phyloP scores from a whole-genome alignment of 352 stramenopile genomes.

The Globisporangium cederbergense region DNA sequence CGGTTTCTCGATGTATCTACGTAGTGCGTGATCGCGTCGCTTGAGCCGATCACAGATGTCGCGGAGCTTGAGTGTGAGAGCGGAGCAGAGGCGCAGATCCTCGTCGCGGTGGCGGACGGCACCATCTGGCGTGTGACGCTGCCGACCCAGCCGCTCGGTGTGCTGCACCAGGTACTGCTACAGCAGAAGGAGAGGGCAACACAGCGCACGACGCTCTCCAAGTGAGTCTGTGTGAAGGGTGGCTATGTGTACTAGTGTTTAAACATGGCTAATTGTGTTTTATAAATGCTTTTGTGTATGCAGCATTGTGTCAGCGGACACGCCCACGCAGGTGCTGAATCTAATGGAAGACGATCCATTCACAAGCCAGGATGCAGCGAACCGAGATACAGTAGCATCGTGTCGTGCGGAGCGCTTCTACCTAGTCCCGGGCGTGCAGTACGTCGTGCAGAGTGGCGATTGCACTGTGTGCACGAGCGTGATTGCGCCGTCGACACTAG shows the following conservation, averaged over 20 bases:
- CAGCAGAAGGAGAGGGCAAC: not conserved
- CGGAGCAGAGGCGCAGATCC: slow-evolving; percentile 14
- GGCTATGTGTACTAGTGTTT: not conserved
- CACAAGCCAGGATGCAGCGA: not conserved
- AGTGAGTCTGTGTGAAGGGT: not conserved
- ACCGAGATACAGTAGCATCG: too few species aligned
- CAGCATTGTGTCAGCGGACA: slow-evolving; percentile 10
- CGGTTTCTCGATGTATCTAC: not conserved
- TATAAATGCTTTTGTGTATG: not conserved
- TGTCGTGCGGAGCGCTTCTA: slow-evolving; percentile 20
- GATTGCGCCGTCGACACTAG: slow-evolving; percentile 48
- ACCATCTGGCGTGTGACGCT: slow-evolving; percentile 51
- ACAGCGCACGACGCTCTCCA: slow-evolving; percentile 4
- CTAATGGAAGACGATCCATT: slow-evolving; percentile 6
- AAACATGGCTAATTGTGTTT: not conserved
- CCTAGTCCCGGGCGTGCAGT: slow-evolving; percentile 41
- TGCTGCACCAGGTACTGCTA: slow-evolving; percentile 14
- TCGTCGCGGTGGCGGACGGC: slow-evolving; percentile 38
- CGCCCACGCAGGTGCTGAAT: slow-evolving; percentile 9
- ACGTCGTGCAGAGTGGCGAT: slow-evolving; percentile 22
- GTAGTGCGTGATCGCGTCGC: slow-evolving; percentile 43
- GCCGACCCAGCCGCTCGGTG: slow-evolving; percentile 8
- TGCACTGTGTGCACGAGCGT: slow-evolving; percentile 45
- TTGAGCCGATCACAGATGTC: slow-evolving; percentile 35
- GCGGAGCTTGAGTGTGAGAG: slow-evolving; percentile 13